Percentiles rank a stretch among this genome's conserved stretches.
Conservation (phyloP, 371 early-diverging fungal genomes). For the Saksenaea oblongispora region DNA sequence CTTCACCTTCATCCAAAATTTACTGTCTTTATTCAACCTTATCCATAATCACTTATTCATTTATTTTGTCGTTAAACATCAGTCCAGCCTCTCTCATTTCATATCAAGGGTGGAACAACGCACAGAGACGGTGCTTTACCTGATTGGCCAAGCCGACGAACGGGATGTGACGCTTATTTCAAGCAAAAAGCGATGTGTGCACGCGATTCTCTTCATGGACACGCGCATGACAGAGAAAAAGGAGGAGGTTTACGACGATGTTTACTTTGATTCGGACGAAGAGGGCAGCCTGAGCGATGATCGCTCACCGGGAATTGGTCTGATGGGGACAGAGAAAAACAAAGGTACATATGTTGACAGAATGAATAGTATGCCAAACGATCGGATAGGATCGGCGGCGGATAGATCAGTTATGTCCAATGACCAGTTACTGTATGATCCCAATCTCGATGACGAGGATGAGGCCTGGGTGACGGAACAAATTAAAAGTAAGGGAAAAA, state of each 20-base stretch:
- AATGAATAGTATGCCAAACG: neutral
- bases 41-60: no score
- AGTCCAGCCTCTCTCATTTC: no score
- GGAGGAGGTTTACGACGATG: slow-evolving; percentile 42
- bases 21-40: no score
- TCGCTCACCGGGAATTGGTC: slow-evolving; percentile 13
- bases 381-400: slow-evolving; percentile 21
- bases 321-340: slow-evolving; percentile 8
- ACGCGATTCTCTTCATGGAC: no score
- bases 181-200: no score
- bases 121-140: no score
- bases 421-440: slow-evolving; percentile 61
- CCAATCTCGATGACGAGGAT: slow-evolving; percentile 56
- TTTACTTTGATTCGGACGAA: slow-evolving; percentile 55
- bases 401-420: slow-evolving; percentile 36
- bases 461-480: slow-evolving; percentile 60
- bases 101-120: no score
- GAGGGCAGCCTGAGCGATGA: slow-evolving; percentile 20
- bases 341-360: neutral
- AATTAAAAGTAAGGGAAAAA: slow-evolving; percentile 43
- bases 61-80: no score
- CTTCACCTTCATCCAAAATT: no score
- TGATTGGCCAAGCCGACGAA: no score
- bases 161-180: no score
- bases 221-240: neutral